Conservation (phyloP, 768 basidiomycete species). For the Panellus pusillus region DNA sequence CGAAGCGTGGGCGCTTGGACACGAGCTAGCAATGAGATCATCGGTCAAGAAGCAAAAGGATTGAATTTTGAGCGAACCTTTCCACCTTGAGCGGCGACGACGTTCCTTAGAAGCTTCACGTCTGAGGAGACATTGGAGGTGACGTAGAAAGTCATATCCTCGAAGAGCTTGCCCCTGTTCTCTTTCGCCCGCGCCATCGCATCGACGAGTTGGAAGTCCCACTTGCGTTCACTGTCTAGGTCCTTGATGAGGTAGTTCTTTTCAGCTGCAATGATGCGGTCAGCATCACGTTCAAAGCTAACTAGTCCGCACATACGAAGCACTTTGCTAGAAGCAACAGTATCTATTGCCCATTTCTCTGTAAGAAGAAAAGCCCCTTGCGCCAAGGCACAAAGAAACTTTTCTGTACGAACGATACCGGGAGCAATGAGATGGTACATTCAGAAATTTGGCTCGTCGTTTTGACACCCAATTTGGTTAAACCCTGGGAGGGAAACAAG, state of each 20-base stretch:
- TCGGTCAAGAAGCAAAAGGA: neutral
- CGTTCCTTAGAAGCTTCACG: slow-evolving; percentile 61
- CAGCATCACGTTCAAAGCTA: neutral
- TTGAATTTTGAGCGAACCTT: slow-evolving; percentile 43
- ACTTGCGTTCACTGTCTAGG: slow-evolving; percentile 60
- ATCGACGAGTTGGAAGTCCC: slow-evolving; percentile 60
- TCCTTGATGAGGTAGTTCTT: slow-evolving; percentile 61
- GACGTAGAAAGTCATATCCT: slow-evolving; percentile 70
- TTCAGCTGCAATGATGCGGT: slow-evolving; percentile 51
- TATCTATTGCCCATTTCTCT: slow-evolving; percentile 67
- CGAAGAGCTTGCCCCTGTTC: slow-evolving; percentile 55
- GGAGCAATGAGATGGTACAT: slow-evolving; percentile 81
- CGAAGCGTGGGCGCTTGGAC: slow-evolving; percentile 55
- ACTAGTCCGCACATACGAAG: slow-evolving; percentile 51
- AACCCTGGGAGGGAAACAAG: slow-evolving; percentile 39
- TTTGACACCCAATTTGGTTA: slow-evolving; percentile 67
- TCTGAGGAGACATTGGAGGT: slow-evolving; percentile 66
- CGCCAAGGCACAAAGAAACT: slow-evolving; percentile 79
- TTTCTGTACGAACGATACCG: slow-evolving; percentile 78
- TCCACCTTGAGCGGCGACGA: slow-evolving; percentile 71
- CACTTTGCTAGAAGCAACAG: slow-evolving; percentile 53
- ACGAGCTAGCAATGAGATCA: slow-evolving; percentile 33
- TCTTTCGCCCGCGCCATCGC: slow-evolving; percentile 60
- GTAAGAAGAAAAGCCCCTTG: slow-evolving; percentile 61
- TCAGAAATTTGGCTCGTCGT: slow-evolving; percentile 59